Base-by-base conservation (phyloP, 2,329 filamentous ascomycete species). In the Gyromitra esculenta region DNA sequence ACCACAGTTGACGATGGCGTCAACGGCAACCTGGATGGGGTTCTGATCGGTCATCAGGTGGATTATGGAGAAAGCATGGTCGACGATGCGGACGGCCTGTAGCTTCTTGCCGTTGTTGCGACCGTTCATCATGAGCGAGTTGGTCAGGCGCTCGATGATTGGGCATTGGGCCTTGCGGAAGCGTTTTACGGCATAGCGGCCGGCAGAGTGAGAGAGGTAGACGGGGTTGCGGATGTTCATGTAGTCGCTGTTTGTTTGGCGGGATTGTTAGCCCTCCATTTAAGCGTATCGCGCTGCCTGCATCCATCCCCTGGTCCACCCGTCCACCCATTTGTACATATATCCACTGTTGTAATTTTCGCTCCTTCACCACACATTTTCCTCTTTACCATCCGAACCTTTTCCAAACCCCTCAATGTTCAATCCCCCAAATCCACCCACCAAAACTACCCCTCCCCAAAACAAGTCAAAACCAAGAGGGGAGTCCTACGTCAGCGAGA, bases 91-190 rank as follows among this genome's bases (percentile, higher is more conserved):
- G 86, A 98, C 95, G 85, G 96, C 96, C 94, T 97, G 97, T 85
- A 98, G 91, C 93, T 99, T 99, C 92, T 99, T 99, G 88, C 96
- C 96, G 92, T 97, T 99, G 93, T 99, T 99, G 88, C 96, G 96
- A 87, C 96, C 96, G 91, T 99, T 97, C 95, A 98, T 98, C 96
- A 99, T 99, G 86, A 99, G 91, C 78, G 96, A 98, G 92, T 99
- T 99, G 90, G 96, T 99, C 83, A 99, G 91, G 86, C 96, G 95
- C 92, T 99, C 96, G 85, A 99, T 97, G 91, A 99, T 98, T 84
- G 96, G 96, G 93, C 96, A 99, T 91, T 98, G 96, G 86, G 96
- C 96, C 92, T 99, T 99, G 89, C 96, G 93, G 93, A 99, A 99
- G 85, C 96, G 92, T 94, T 99, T 99, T 88, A 91, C 90, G 85